These are phyloP conservation scores for Sugiyamaella smithiae DNA, from an alignment of 805 yeast genomes.

Conservation along the genomic window DNA sequence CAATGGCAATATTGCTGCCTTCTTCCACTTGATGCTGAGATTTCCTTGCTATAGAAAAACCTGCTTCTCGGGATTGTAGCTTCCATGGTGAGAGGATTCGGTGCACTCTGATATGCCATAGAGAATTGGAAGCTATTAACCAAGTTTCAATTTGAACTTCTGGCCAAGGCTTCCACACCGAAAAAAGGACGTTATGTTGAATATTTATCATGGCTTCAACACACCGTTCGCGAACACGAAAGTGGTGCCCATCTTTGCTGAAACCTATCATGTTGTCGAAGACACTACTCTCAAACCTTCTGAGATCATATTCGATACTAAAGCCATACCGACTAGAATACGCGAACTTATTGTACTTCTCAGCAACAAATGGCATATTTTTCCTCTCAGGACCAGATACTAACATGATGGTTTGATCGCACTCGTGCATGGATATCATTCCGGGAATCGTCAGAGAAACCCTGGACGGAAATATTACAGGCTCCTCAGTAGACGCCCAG, in stretches of 20 bases:
- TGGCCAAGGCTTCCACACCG: slow-evolving; percentile 22
- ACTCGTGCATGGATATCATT: slow-evolving; percentile 16
- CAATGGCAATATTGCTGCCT: background rate
- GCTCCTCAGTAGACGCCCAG: slow-evolving; percentile 24
- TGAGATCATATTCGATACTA: slow-evolving; percentile 19
- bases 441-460: slow-evolving; percentile 15
- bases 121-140: slow-evolving; percentile 21
- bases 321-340: slow-evolving; percentile 27
- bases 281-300: slow-evolving; percentile 16
- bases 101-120: slow-evolving; percentile 26
- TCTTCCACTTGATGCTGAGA: background rate
- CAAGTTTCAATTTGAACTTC: slow-evolving; percentile 25
- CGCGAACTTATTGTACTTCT: slow-evolving; percentile 30
- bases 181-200: slow-evolving; percentile 13
- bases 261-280: slow-evolving; percentile 25
- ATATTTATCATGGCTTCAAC: slow-evolving; percentile 6
- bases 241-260: slow-evolving; percentile 20
- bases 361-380: slow-evolving; percentile 16
- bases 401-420: slow-evolving; percentile 11
- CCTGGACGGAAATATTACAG: background rate
- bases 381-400: slow-evolving; percentile 17
- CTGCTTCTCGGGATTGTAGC: slow-evolving; percentile 20
- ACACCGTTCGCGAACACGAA: slow-evolving; percentile 17
- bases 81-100: slow-evolving; percentile 13
- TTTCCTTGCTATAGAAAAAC: slow-evolving; percentile 15